These are phyloP conservation scores for Stachybotrys chlorohalonatus DNA, from an alignment of 2,329 filamentous ascomycete species.

Conservation along the genomic window DNA sequence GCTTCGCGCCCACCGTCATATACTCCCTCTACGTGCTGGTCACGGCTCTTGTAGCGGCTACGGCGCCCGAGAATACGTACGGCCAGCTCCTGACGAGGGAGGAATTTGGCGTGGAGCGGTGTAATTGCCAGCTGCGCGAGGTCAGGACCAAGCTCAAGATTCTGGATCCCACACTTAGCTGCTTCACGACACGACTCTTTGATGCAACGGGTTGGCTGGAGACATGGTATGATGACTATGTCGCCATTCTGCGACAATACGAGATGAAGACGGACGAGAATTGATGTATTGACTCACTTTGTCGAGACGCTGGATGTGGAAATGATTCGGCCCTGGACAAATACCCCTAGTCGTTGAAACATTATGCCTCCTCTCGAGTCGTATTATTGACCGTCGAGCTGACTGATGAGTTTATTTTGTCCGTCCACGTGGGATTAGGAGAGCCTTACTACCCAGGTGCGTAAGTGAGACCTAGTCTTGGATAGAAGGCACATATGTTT, in stretches of 20 bases:
- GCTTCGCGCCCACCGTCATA: slow-evolving; percentile 7
- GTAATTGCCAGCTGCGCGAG: neutral
- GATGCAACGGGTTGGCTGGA: slow-evolving; percentile 1
- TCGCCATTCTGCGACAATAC: neutral
- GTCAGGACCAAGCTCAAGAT: neutral
- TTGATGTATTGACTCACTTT: no score
- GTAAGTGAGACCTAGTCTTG: no score
- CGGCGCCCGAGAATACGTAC: slow-evolving; percentile 6
- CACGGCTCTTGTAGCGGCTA: slow-evolving; percentile 8
- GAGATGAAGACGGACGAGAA: neutral
- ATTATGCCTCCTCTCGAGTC: no score
- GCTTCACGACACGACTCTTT: neutral
- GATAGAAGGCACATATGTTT: no score
- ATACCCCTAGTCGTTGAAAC: no score
- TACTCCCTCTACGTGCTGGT: slow-evolving; percentile 9
- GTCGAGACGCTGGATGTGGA: no score
- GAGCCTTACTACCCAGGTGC: no score
- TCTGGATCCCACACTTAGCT: neutral
- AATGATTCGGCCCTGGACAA: no score
- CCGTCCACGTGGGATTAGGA: no score
- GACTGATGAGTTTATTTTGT: no score
- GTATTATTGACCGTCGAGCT: no score
- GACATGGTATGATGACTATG: neutral
- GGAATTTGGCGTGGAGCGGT: neutral
- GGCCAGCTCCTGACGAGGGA: neutral